Evolutionary conservation across 305 asterid species (phyloP).

Genomic region (Fraxinus sp.): DNA sequence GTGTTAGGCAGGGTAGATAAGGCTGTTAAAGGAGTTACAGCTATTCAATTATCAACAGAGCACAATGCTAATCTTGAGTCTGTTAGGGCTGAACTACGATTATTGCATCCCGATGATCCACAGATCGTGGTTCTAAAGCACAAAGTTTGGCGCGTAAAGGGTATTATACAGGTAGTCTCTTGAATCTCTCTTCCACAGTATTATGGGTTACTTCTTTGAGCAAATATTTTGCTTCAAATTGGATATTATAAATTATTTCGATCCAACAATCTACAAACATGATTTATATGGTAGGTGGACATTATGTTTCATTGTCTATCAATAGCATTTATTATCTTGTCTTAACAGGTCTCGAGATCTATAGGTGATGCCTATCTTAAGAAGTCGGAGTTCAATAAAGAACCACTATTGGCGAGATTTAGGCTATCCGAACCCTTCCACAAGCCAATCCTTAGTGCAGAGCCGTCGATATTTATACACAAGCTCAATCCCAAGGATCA

Average conservation of each 20-base stretch:
- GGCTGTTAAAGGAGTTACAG: slow-evolving; percentile 50
- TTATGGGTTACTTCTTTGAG: background rate
- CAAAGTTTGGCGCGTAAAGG: slow-evolving; percentile 97
- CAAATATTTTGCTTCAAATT: background rate
- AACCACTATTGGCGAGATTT: slow-evolving; percentile 71
- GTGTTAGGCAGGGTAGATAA: slow-evolving; percentile 73
- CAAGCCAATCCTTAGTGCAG: slow-evolving; percentile 74
- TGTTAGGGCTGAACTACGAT: slow-evolving; percentile 70
- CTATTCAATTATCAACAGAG: slow-evolving; percentile 72
- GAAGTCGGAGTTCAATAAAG: slow-evolving; percentile 75
- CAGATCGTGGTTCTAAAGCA: slow-evolving; percentile 79
- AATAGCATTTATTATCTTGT: slow-evolving; percentile 2
- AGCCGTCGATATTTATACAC: slow-evolving; percentile 72
- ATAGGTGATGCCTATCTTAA: slow-evolving; percentile 93
- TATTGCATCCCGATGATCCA: slow-evolving; percentile 77
- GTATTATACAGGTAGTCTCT: slow-evolving; percentile 76
- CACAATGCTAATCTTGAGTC: slow-evolving; percentile 77
- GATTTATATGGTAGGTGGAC: background rate
- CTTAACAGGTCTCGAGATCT: slow-evolving; percentile 74
- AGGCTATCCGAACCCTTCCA: slow-evolving; percentile 58
- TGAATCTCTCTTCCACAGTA: background rate
- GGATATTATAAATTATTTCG: background rate
- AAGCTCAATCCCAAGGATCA: slow-evolving; percentile 61
- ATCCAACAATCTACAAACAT: background rate
- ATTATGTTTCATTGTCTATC: background rate